Evolutionary conservation across 352 stramenopile genomes (phyloP), one percentile per base, ranked within the genome.

Genomic region (Thraustotheca clavata): DNA sequence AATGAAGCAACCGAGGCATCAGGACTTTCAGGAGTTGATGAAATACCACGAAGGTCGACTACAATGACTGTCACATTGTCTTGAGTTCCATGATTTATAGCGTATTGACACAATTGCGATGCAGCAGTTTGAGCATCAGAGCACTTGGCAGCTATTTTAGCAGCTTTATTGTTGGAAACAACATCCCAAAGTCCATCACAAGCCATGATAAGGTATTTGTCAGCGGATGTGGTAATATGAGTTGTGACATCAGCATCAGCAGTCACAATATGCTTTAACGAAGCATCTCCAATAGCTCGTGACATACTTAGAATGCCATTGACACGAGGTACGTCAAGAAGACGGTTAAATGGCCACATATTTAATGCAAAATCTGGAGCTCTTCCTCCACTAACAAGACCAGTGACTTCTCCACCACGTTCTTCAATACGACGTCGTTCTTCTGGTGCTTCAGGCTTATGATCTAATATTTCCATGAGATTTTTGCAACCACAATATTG

Each of bases 181-280:
- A 94, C 83, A 48, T 94, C 85, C 85, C 85, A 94, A 12, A 94
- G 75, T 0, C 85, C 85, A 57, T 94, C 85, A 0, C 71, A 88
- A 4, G 85, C 85, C 61, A 94, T 61, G 62, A 94, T 87, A 49
- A 94, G 73, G 65, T 79, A 94, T 41, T 69, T 61, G 6, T 82
- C 78, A 69, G 89, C 79, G 27, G 69, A 69, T 38, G 71, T 73
- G 54, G 90, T 73, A 31, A 62, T 59, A 40, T 87, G 83, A 0
- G 74, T 86, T 60, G 76, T 76, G 54, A 92, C 76, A 67, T 94
- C 85, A 0, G 85, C 82, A 46, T 92, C 83, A 59, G 77, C 86
- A 26, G 83, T 86, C 61, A 94, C 86, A 46, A 69, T 87, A 0
- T 74, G 40, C 71, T 92, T 92, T 18, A 92, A 70, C 4, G 80